phyloP scores from a whole-genome alignment of 1,284 basidiomycete genomes.

The Thelephora terrestris region DNA sequence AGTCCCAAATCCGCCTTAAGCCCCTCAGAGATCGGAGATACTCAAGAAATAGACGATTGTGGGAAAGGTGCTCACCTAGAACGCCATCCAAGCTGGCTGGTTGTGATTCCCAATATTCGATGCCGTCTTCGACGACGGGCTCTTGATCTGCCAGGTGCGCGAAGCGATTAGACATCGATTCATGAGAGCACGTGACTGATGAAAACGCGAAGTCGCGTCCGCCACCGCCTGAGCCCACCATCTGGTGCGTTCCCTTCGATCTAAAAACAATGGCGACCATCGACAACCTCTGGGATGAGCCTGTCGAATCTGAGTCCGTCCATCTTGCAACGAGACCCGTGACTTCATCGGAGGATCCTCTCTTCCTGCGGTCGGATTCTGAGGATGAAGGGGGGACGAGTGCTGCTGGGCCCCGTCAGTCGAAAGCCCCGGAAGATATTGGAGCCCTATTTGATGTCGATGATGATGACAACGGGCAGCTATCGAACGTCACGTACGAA shows the following conservation, averaged over 20 bases:
- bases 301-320: conserved; percentile 22
- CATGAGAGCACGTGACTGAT: background rate
- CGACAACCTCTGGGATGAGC: conserved; percentile 38
- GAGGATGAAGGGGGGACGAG: conserved; percentile 28
- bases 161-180: conserved; percentile 3
- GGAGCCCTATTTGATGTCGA: conserved; percentile 58
- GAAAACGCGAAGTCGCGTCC: conserved; percentile 10
- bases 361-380: conserved; percentile 42
- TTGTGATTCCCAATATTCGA: conserved; percentile 70
- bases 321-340: background rate
- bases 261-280: conserved; percentile 18
- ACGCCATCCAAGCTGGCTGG: conserved; percentile 70
- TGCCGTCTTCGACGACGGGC: conserved; percentile 52
- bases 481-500: conserved; percentile 9
- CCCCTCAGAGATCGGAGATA: conserved; percentile 2
- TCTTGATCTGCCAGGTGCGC: conserved; percentile 10
- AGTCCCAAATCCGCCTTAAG: conserved; percentile 55
- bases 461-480: conserved; percentile 23
- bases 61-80: conserved; percentile 30
- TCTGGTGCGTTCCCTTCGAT: conserved; percentile 17
- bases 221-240: conserved; percentile 17
- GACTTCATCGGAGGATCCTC: conserved; percentile 16
- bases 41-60: background rate
- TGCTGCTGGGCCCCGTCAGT: conserved; percentile 11
- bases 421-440: conserved; percentile 30